Percentiles rank a stretch among this genome's conserved stretches.
Conservation (phyloP, 306 rosid species). For the Quercus wislizeni region DNA sequence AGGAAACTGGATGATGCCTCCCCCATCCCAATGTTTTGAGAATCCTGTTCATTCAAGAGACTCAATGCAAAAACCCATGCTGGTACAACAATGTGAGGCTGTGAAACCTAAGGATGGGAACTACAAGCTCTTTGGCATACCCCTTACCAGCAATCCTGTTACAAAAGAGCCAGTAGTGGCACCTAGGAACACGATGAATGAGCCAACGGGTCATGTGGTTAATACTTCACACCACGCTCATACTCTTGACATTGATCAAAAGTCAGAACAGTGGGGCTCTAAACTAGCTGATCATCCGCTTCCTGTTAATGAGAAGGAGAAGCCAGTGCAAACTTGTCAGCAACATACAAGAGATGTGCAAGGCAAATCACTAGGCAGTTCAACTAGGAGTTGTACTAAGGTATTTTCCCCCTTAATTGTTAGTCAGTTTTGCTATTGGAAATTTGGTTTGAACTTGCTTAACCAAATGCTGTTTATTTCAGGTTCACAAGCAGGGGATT, state of each 20-base stretch:
- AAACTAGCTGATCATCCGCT: conserved; percentile 40
- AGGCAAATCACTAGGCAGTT: conserved; percentile 44
- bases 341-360: conserved; percentile 52
- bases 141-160: conserved; percentile 48
- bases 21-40: conserved; percentile 51
- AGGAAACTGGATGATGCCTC: conserved; percentile 71
- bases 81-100: conserved; percentile 35
- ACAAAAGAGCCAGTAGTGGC: conserved; percentile 34
- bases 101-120: conserved; percentile 60
- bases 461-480: conserved; percentile 25
- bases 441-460: neutral
- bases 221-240: conserved; percentile 24
- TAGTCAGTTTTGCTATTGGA: neutral
- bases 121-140: conserved; percentile 81
- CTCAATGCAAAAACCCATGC: conserved; percentile 28
- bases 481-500: conserved; percentile 99
- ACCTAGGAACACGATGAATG: conserved; percentile 32
- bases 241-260: conserved; percentile 40
- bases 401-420: conserved; percentile 26
- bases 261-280: conserved; percentile 46
- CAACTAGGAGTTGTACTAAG: conserved; percentile 91
- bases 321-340: conserved; percentile 36
- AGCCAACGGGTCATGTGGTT: conserved; percentile 31
- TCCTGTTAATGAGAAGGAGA: conserved; percentile 42
- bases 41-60: conserved; percentile 47